Base-by-base conservation (phyloP, 306 rosid species). In the Vigna hirtella region DNA sequence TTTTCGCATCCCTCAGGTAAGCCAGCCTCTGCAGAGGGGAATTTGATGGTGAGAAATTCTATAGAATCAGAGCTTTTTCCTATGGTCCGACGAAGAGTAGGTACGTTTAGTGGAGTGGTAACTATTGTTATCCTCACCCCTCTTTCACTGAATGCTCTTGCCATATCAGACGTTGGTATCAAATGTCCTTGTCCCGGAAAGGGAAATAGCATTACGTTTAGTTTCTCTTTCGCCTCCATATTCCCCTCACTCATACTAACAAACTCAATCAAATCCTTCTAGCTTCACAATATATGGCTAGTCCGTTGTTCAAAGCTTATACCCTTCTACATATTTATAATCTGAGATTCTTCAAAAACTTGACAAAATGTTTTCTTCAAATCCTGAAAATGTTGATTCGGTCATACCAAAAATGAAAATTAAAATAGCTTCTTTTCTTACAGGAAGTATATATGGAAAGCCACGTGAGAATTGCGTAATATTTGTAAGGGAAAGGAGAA, bases 1-100 rank as follows among this genome's bases (percentile, higher is more conserved):
- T 66, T 86, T 65, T 89, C 92, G 17, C 82, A 83, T 0, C 90
- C 91, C 18, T 79, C 77, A 0, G 82, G 82, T 18, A 78, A 57
- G 13, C 82, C 76, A 13, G 74, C 74, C 55, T 88, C 78, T 4
- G 11, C 26, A 5, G 40, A 1, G 0, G 91, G 93, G 61, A 90
- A 77, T 3, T 77, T 43, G 16, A 83, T 43, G 22, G 20, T 55
- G 43, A n/a, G 5, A 17, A 76, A 56, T 18, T 45, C 14, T 20
- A 66, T 74, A 34, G 11, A 48, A 7, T 17, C 9, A 2, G 1
- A 17, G 49, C 0, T 45, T 62, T 32, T 32, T 2, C 67, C 45
- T 32, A 32, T 62, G 7, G 24, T 64, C 16, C 24, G 7, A 7
- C 15, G 2, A 26, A 68, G 15, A 15, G 12, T 72, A 3, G 36